Evolutionary conservation across 169 alveolate genomes (phyloP), one percentile per base, ranked within the genome.

Genomic region (Prorocentrum cordatum): DNA sequence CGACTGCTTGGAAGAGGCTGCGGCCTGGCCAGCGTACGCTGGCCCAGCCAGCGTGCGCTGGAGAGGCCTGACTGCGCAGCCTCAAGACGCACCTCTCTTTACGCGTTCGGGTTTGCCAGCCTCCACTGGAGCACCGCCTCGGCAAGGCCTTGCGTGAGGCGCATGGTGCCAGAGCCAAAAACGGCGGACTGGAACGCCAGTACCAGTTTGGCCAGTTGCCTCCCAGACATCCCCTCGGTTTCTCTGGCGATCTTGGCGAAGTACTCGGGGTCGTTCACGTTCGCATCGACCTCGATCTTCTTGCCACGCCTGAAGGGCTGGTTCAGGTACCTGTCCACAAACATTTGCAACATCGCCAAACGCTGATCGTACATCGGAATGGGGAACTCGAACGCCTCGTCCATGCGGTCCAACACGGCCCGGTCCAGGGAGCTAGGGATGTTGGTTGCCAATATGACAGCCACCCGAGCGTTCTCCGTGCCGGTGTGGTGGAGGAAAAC

Each of bases 121-220:
- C n/a, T n/a, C n/a, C n/a, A n/a, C n/a, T n/a, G n/a, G n/a, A n/a
- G n/a, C n/a, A n/a, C n/a, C n/a, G n/a, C n/a, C n/a, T n/a, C n/a
- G n/a, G n/a, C n/a, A n/a, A n/a, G n/a, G n/a, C n/a, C 73, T 45
- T 75, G 71, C 58, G 85, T 75, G 35, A 75, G 71, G 32, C 85
- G 85, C 59, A 42, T 79, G 27, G 89, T 79, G 24, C 89, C 89
- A 3, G 89, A 79, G 77, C 89, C 89, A 47, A 79, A 79, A 47
- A 79, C 89, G n/a, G 89, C 89, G 26, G 89, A 79, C 45, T 79
- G 89, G 35, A 79, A 79, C 66, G 89, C 89, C 66, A 79, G n/a
- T 31, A 79, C 89, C 89, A 79, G 58, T 75, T 79, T 79, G 47
- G 89, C 89, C 64, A 79, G 47, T 64, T 79, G 89, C 31, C 89